Evolutionary conservation across 2,329 filamentous ascomycete species (phyloP), one percentile per base, ranked within the genome.

Genomic region (Lecanicillium sp.): DNA sequence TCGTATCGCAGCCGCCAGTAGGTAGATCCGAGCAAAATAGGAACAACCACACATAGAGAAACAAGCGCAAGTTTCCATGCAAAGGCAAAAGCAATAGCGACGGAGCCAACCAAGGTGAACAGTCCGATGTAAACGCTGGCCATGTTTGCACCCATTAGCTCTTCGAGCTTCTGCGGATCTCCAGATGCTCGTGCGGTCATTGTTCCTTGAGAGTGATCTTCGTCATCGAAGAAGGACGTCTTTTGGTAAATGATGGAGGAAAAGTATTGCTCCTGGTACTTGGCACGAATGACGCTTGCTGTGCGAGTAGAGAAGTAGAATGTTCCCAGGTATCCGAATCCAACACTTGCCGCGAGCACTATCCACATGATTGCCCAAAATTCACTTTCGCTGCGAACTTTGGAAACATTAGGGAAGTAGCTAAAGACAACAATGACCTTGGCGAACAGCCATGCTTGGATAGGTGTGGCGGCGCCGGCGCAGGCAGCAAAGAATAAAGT

Each of bases 61-160:
- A 89, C 78, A 0, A 87, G 60, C 0, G 80, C 76, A 8, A 90
- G 66, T 54, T 87, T 89, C 85, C 85, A 89, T 2, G 81, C 80
- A 53, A 82, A 86, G 4, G 71, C 65, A 49, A 85, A 87, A 1
- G 80, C 70, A 37, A 89, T 81, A 31, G 71, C 63, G 12, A 85
- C 59, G 7, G 74, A 76, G 0, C 82, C 83, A 8, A 76, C 49
- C 3, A 89, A 58, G 35, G 75, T 81, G 52, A 85, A 80, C 16
- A 82, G 52, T 8, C 80, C 76, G 15, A 80, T 73, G 43, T 68
- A 67, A 3, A 76, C 70, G 46, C 84, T 68, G 2, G 77, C 70
- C 68, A 82, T 74, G 51, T 82, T 80, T 33, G 72, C 61, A 5
- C 75, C 74, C 50, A 80, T 70, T 7, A 83, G 63, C 54, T 81